phyloP scores from a whole-genome alignment of 2,329 filamentous ascomycete species.

The Talaromyces sp. region DNA sequence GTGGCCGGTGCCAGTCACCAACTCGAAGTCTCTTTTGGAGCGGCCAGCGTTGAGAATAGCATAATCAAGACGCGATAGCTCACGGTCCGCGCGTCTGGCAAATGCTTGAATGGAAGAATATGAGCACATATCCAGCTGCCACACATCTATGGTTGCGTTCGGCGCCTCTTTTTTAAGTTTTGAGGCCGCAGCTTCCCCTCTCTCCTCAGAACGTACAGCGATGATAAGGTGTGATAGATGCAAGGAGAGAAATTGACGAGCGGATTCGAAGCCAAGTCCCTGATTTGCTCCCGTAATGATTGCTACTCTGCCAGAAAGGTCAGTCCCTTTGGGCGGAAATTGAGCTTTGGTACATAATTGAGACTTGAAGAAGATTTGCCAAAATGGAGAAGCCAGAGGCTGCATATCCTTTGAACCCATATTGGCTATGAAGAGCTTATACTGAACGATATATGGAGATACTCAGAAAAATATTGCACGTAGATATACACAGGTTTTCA shows the following conservation, averaged over 20 bases:
- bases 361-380: too few species aligned
- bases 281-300: conserved; percentile 53
- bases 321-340: too few species aligned
- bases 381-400: too few species aligned
- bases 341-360: too few species aligned
- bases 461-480: too few species aligned
- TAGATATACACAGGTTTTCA: too few species aligned
- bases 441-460: too few species aligned
- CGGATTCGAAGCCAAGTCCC: conserved; percentile 50
- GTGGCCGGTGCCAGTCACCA: conserved; percentile 43
- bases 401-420: too few species aligned
- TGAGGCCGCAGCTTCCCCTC: conserved; percentile 41
- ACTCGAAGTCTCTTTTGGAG: conserved; percentile 24
- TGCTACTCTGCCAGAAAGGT: too few species aligned
- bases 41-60: conserved; percentile 45
- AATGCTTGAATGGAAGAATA: conserved; percentile 37
- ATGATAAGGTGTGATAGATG: conserved; percentile 45
- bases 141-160: conserved; percentile 39
- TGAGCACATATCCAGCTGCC: conserved; percentile 47
- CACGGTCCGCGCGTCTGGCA: conserved; percentile 33
- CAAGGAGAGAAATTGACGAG: conserved; percentile 45
- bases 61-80: conserved; percentile 42
- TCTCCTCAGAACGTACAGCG: conserved; percentile 41
- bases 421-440: too few species aligned
- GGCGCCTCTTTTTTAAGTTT: conserved; percentile 30